Base-by-base conservation (phyloP, 2,329 filamentous ascomycete genomes). In the Tolypocladium pustulatum region DNA sequence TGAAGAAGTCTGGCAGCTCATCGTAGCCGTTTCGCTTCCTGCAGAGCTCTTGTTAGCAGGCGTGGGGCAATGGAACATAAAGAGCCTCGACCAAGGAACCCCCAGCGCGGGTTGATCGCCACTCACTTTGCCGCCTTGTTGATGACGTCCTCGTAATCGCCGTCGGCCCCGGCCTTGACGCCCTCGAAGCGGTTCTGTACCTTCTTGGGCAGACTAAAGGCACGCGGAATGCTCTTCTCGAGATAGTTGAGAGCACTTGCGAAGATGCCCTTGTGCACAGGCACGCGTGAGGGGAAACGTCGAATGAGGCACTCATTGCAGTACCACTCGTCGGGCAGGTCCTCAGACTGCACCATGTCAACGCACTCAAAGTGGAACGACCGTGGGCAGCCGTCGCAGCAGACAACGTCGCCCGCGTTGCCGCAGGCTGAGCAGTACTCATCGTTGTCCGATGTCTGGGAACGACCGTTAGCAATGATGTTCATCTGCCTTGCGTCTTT, bases 321-420 rank as follows among this genome's bases (percentile, higher is more conserved):
- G 72, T 82, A 94, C 90, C 91, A 97, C 66, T 91, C 88, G 60
- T 89, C 85, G 13, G 87, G 86, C 60, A 87, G 78, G 57, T 80
- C 78, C 55, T 83, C 81, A 58, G 85, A 80, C 64, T 91, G 78
- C 43, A 90, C 88, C 61, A 93, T 91, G 72, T 95, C 88, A 64
- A 94, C 84, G 71, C 94, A 97, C 60, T 84, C 81, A 70, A 94
- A 91, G 73, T 97, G 94, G 74, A 95, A 97, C 7, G 92, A 90
- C 64, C 90, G 85, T 61, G 87, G 84, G 75, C 94, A 99, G 62
- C 89, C 90, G 75, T 97, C 94, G 73, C 94, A 99, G 75, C 92
- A 97, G 64, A 97, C 81, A 62, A 99, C 82, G 65, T 91, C 85
- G 59, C 93, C 93, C 64, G 85, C 88, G 63, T 88, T 89, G 67